Base-by-base conservation (phyloP, 2,329 filamentous ascomycete species). In the Hypoxylon sp. region DNA sequence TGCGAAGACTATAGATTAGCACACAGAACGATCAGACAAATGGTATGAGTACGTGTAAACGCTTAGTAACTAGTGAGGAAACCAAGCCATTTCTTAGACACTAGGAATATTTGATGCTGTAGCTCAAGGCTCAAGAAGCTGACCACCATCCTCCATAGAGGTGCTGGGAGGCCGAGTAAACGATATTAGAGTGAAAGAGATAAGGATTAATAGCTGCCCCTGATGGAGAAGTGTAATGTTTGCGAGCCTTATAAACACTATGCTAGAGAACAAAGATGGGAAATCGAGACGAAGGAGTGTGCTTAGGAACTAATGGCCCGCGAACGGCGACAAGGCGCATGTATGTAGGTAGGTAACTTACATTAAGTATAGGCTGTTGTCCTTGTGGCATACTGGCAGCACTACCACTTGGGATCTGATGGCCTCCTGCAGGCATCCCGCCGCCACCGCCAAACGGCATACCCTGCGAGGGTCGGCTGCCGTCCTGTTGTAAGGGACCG, bases 301-400 rank as follows among this genome's bases (percentile, higher is more conserved):
- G n/a, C 18, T 36, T 14, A 11, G 14, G 14, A 7, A 28, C 28
- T 33, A 40, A 20, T 11, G 38, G 46, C 42, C 45, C 24, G 42
- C 33, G 28, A 9, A 54, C 30, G n/a, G 46, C 14, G 20, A 38
- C 40, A 22, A 46, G 61, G 33, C n/a, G n/a, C 50, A 38, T 69
- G 4, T 20, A 51, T n/a, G n/a, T 44, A 40, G 36, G 36, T 40
- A 48, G 30, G 38, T 16, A 32, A 79, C 86, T 81, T 79, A 89
- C 87, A 77, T 92, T 92, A 55, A 96, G 80, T 71, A 96, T 96
- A 3, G 93, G 93, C 76, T 96, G 92, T 77, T 95, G 92, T 36
- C 91, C 91, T 78, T 93, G 91, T 11, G 88, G 86, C 75, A 93
- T 84, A 14, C 85, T 85, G 65, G 85, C 83, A 36, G 87, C 82